Base-by-base conservation (phyloP, 2,329 filamentous ascomycete species). In the Aspergillus uvarum region DNA sequence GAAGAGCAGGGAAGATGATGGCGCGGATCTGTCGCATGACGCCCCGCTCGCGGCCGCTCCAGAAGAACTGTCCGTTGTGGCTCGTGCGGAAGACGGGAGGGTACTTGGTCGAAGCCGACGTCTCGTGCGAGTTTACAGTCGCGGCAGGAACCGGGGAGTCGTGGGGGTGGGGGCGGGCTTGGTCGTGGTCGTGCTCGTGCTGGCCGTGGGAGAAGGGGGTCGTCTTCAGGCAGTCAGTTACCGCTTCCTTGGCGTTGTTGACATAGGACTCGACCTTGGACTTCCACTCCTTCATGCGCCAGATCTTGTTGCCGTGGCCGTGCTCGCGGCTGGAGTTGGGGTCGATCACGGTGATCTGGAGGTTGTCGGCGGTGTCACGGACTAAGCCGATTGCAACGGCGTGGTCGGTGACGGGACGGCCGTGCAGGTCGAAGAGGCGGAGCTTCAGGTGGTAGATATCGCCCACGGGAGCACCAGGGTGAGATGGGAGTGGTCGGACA, bases 1-100 rank as follows among this genome's bases (percentile, higher is more conserved):
- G 62, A 2, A 79, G 58, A 10, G 72, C 72, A 3, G 77, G 77
- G n/a, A 79, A 63, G 22, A 79, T 64, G 11, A 77, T 72, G 16
- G 75, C 72, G 3, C 72, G 71, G 5, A 77, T 62, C 2, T 73
- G 58, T 42, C 68, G 67, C 29, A 72, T 52, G 55, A 76, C 70
- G 29, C 63, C 53, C 44, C 56, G 61, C 49, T 68, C 59, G 14
- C 62, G 56, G 31, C 64, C 58, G 32, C 66, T 61, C 56, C 67
- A 70, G 65, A 66, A 22, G 59, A 59, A 22, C 51, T 63, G 61
- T 56, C 66, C 29, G 62, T 68, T 58, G 56, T 68, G 58, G 24
- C 64, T 50, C 63, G 35, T 35, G 61, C 55, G 32, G 63, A 57
- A 29, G 49, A 54, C 48, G 60, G 49, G 52, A 47, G 22, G 22